Base-by-base conservation (phyloP, 176 grass and related monocot species). In the Eleusine indica region DNA sequence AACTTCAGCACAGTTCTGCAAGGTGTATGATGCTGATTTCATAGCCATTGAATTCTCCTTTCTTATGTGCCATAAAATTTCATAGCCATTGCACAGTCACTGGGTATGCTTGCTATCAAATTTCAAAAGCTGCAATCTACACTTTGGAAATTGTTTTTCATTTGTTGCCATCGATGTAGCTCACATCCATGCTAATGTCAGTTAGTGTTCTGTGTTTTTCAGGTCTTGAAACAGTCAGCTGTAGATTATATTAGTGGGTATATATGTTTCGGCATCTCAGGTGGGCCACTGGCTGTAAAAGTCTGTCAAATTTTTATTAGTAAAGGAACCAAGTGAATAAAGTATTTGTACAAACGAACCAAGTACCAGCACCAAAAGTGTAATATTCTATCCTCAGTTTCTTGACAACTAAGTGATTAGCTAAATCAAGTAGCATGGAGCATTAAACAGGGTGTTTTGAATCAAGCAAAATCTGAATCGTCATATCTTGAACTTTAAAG, bases 211-310 rank as follows among this genome's bases (percentile, higher is more conserved):
- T 84, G 15, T 78, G 19, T 80, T 87, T 70, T 18, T 86, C 89
- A 98, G 93, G 81, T 96, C 85, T 56, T 98, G 65, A 91, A 94
- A 74, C 88, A 92, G 65, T 92, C 96, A 79, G 89, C 96, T 71
- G 87, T 79, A 41, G 93, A 98, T 84, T 98, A 88, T 79, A 89
- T 87, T 70, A 94, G 91, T 63, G 96, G 87, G 73, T 87, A 86
- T 87, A 25, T 25, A 25, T 25, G 85, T 83, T 77, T 74, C 87
- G 43, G 81, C 77, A 87, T 91, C 91, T 70, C 87, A 88, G 90
- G 96, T 98, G 83, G 73, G 69, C 56, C 57, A 16, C 53, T 70
- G 39, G 17, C 29, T 25, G 25, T 25, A 80, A 80, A 77, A 42
- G 51, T 39, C 39, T 58, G 9, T 30, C 81, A 61, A 68, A 53